These are phyloP conservation scores for Paracoccidioides brasiliensis DNA, from an alignment of 2,329 filamentous ascomycete genomes.

Conservation along the genomic window DNA sequence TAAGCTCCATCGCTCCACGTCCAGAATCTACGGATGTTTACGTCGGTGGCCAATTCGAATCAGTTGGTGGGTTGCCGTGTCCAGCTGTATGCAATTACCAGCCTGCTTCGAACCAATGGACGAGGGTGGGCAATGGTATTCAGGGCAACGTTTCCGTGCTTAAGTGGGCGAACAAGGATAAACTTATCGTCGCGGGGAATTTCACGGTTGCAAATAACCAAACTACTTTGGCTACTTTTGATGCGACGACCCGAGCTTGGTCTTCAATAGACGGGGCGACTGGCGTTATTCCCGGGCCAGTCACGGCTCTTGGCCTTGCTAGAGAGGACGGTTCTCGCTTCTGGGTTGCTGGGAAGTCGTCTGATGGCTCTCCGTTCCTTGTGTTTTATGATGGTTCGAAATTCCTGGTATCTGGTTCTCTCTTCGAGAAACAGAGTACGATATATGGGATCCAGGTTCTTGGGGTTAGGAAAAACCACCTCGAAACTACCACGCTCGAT, in stretches of 20 bases:
- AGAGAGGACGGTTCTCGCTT: slow-evolving; percentile 57
- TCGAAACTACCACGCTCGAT: slow-evolving; percentile 48
- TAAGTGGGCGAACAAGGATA: slow-evolving; percentile 60
- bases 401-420: slow-evolving; percentile 53
- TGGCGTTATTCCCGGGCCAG: slow-evolving; percentile 56
- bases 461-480: slow-evolving; percentile 55
- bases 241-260: slow-evolving; percentile 56
- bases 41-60: slow-evolving; percentile 73
- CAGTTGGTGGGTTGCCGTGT: slow-evolving; percentile 71
- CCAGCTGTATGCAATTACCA: slow-evolving; percentile 71
- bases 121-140: slow-evolving; percentile 58
- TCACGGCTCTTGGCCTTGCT: slow-evolving; percentile 64
- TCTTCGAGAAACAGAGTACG: slow-evolving; percentile 51
- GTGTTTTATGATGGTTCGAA: slow-evolving; percentile 65
- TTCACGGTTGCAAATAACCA: slow-evolving; percentile 53
- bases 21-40: slow-evolving; percentile 63
- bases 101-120: slow-evolving; percentile 61
- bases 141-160: slow-evolving; percentile 58
- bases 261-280: slow-evolving; percentile 45
- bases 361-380: slow-evolving; percentile 59
- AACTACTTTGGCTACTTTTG: slow-evolving; percentile 59
- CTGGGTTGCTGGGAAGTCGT: slow-evolving; percentile 66
- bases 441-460: slow-evolving; percentile 77
- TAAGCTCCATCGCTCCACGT: slow-evolving; percentile 62
- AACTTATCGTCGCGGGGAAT: slow-evolving; percentile 65